Percentiles rank a stretch among this genome's conserved stretches.
These are phyloP conservation scores for Coprinopsis sp. DNA, from an alignment of 768 basidiomycete genomes.

Conservation along the genomic window DNA sequence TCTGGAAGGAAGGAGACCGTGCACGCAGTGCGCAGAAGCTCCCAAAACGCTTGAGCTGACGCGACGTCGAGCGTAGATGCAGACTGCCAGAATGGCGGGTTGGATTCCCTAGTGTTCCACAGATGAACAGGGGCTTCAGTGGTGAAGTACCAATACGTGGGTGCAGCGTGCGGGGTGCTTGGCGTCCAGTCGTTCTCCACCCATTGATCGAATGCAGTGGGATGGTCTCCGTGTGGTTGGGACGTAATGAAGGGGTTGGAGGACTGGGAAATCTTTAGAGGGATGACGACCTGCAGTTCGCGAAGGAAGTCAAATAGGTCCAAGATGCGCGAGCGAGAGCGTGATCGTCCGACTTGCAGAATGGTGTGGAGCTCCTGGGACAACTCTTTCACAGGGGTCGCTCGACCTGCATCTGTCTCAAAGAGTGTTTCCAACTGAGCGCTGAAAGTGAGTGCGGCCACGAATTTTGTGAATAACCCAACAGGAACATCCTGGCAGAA, in stretches of 20 bases:
- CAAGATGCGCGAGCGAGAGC: slow-evolving; percentile 54
- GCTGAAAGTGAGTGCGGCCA: slow-evolving; percentile 52
- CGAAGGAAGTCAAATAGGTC: slow-evolving; percentile 59
- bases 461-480: slow-evolving; percentile 57
- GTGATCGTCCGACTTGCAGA: slow-evolving; percentile 56
- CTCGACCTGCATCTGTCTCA: slow-evolving; percentile 40
- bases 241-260: slow-evolving; percentile 43
- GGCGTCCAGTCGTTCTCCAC: slow-evolving; percentile 40
- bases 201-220: slow-evolving; percentile 42
- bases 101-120: slow-evolving; percentile 49
- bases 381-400: slow-evolving; percentile 49
- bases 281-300: slow-evolving; percentile 53
- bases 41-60: slow-evolving; percentile 53
- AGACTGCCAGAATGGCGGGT: slow-evolving; percentile 53
- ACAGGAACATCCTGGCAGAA: slow-evolving; percentile 64
- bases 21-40: slow-evolving; percentile 45
- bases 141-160: slow-evolving; percentile 63
- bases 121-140: slow-evolving; percentile 51
- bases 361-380: slow-evolving; percentile 44
- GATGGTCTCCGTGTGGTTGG: slow-evolving; percentile 35
- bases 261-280: slow-evolving; percentile 45
- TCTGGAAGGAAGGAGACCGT: slow-evolving; percentile 21
- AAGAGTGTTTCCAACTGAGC: slow-evolving; percentile 55
- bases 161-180: slow-evolving; percentile 42
- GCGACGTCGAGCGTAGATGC: slow-evolving; percentile 34